These are phyloP conservation scores for Balamuthia mandrillaris DNA, from an alignment of 208 protist genomes.

Conservation along the genomic window DNA sequence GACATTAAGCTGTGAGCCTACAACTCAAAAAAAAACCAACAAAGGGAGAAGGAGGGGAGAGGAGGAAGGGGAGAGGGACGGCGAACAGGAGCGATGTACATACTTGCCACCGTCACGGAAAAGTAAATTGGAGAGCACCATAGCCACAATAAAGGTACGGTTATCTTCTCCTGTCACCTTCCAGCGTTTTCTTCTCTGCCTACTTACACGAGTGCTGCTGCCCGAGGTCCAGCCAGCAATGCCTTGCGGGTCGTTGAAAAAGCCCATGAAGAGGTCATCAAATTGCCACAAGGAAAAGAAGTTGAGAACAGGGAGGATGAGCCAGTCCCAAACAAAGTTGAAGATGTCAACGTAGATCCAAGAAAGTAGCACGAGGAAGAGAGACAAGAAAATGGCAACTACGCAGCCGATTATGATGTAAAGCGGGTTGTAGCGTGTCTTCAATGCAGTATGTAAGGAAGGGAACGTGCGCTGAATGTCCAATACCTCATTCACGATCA, in stretches of 20 bases:
- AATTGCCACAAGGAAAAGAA: not conserved
- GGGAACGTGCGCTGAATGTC: no score
- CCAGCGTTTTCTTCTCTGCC: not conserved
- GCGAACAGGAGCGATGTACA: not conserved
- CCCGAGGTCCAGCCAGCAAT: not conserved
- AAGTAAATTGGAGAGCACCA: not conserved
- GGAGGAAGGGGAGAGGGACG: not conserved
- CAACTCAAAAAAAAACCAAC: not conserved
- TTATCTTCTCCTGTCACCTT: not conserved
- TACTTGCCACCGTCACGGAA: conserved; percentile 11
- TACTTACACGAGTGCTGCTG: not conserved
- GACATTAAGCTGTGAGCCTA: not conserved
- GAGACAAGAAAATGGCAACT: no score
- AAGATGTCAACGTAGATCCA: not conserved
- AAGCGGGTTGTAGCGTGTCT: no score
- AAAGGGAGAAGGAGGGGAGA: not conserved
- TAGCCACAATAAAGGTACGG: not conserved
- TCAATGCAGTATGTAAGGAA: no score
- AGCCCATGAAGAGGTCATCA: conserved; percentile 7
- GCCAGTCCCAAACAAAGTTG: conserved; percentile 1
- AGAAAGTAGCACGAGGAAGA: no score
- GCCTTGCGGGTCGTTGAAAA: not conserved
- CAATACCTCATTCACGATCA: no score
- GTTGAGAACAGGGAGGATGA: conserved; percentile 22
- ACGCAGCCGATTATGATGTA: no score